A percentile compares a stretch with the other conserved stretches of the same genome.
Conservation (phyloP, 805 yeast genomes). For the Spathaspora hagerdaliae region DNA sequence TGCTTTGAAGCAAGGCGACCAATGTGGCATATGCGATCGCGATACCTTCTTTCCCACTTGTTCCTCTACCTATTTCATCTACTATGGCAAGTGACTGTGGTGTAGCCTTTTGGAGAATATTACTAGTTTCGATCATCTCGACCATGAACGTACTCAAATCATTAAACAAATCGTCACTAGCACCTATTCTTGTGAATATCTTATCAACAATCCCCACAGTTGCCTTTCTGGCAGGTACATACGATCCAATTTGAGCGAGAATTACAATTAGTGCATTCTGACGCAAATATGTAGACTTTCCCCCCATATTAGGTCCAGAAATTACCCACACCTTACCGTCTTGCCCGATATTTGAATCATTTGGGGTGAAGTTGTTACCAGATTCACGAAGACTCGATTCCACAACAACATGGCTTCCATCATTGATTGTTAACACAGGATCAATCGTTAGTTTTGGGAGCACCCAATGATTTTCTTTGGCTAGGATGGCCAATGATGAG, state of each 20-base stretch:
- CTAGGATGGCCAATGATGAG: conserved; percentile 66
- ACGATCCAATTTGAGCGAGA: conserved; percentile 73
- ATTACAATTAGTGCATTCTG: conserved; percentile 70
- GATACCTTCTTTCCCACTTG: conserved; percentile 79
- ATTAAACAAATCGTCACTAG: conserved; percentile 68
- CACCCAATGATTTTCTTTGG: conserved; percentile 62
- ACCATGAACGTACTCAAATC: conserved; percentile 86
- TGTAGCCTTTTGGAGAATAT: conserved; percentile 55
- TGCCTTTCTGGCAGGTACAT: conserved; percentile 62
- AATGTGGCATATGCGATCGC: conserved; percentile 81
- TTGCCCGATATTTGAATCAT: conserved; percentile 27
- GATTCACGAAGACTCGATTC: conserved; percentile 61
- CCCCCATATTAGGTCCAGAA: conserved; percentile 90
- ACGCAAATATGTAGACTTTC: conserved; percentile 72
- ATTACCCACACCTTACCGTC: conserved; percentile 45
- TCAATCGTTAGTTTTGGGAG: conserved; percentile 60
- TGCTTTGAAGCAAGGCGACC: conserved; percentile 47
- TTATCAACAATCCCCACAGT: conserved; percentile 68
- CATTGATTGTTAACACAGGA: conserved; percentile 44
- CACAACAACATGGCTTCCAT: conserved; percentile 84
- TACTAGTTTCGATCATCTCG: conserved; percentile 68
- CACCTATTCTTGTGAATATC: conserved; percentile 82
- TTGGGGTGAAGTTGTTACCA: conserved; percentile 46
- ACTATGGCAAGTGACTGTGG: conserved; percentile 56
- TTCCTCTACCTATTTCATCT: conserved; percentile 84